Evolutionary conservation across 2,329 filamentous ascomycete genomes (phyloP), one percentile per base, ranked within the genome.

Genomic region (Trichoderma sp.): DNA sequence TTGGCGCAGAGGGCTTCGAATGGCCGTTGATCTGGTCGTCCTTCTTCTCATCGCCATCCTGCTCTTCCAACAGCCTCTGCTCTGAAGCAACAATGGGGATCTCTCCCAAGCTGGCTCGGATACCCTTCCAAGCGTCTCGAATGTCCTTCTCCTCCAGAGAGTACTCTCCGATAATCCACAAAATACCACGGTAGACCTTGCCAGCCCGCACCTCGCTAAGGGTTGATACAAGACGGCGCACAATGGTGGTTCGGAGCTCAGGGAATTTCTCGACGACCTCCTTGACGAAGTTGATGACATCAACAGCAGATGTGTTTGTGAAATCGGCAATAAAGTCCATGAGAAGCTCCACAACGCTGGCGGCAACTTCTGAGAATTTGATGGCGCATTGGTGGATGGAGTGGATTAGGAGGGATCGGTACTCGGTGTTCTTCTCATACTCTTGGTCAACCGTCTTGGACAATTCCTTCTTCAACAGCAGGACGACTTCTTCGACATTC

Each of bases 241-340:
- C 93, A 79, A 99, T 98, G 1, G 94, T 93, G 41, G 92, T 91
- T 76, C 97, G 92, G 75, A 99, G 89, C 80, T 94, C 92, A 8
- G 97, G 97, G 87, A 98, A 99, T 82, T 97, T 98, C 86, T 99
- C 97, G 7, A 98, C 96, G 4, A 99, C 97, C 84, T 99, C 97
- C 86, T 99, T 99, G 78, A 99, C 95, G 82, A 99, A 99, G 74
- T 95, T 95, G 82, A 99, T 98, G 72, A 99, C 96, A 84, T 99
- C 97, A 35, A 99, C 94, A 1, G 97, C 97, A 1, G 96, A 98
- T 62, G 94, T 93, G 82, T 97, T 98, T 88, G 97, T 98, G 84
- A 98, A 98, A 84, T 99, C 97, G 69, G 94, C 95, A 81, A 99
- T 98, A 83, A 98, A 98, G 85, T 99, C 97, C 97, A 99, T 99